Evolutionary conservation across 2,329 filamentous ascomycete species (phyloP), one percentile per base, ranked within the genome.

Genomic region (Aspergillus sp.): DNA sequence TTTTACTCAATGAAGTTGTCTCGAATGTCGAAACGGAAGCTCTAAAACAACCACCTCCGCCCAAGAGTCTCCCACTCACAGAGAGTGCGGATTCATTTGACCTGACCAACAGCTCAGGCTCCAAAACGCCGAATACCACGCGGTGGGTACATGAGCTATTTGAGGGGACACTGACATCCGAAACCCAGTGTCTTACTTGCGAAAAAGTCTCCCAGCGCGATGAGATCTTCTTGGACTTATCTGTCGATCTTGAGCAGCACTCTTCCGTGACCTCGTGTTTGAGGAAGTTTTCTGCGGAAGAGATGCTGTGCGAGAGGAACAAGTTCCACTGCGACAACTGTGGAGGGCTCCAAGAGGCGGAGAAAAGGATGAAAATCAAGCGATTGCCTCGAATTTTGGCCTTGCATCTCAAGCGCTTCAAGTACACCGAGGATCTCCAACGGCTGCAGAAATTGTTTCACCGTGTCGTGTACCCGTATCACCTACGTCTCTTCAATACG

Each of bases 341-440:
- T 59, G 93, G 93, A 46, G 93, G 93, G 2, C 74, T 98, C 47
- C 93, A 98, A 69, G 93, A 98, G 71, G 93, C 93, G 0, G 93
- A 98, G 69, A 98, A 97, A 75, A 82, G 93, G 54, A 98, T 98
- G 93, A 98, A 97, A 75, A 91, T 98, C 59, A 97, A 98, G 74
- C 82, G 88, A 46, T 73, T 97, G 62, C 93, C 93, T 3, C 90
- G 88, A 62, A 89, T 98, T 50, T 72, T 98, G 54, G 90, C 93
- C 4, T 74, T 98, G 49, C 93, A 98, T 64, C 72, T 98, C 53
- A 98, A 98, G 72, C 83, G 93, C 48, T 98, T 98, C 76, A 97
- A 97, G 72, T 98, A 96, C 65, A 96, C 91, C 2, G 93, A 97
- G 64, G 91, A 97, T 66, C 82, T 94, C 62, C 93, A 90, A 56